These are phyloP conservation scores for Hemisphaericaspora lyxosophila DNA, from an alignment of 1,139 yeast genomes.

Conservation along the genomic window DNA sequence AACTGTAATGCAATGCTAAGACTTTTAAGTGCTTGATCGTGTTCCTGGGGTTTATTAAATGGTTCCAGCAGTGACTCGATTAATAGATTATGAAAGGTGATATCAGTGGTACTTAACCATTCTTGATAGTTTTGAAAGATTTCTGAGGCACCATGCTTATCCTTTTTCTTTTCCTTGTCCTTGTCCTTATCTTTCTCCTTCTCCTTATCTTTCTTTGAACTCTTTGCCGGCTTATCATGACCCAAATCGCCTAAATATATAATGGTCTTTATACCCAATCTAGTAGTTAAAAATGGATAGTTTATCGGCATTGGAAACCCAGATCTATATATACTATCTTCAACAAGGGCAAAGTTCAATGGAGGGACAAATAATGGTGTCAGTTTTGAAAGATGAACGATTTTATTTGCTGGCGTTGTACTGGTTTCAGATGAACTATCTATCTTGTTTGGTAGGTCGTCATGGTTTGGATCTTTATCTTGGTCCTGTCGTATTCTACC, in stretches of 20 bases:
- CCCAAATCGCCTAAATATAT: conserved; percentile 77
- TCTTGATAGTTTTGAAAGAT: conserved; percentile 52
- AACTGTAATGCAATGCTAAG: conserved; percentile 62
- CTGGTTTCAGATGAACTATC: not conserved
- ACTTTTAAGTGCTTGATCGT: conserved; percentile 42
- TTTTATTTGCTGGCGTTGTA: not conserved
- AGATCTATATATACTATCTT: conserved; percentile 81
- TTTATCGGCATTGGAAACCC: conserved; percentile 93
- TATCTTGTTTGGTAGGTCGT: not conserved
- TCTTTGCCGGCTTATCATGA: conserved; percentile 21
- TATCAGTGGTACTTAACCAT: conserved; percentile 59
- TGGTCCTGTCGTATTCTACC: conserved; percentile 3
- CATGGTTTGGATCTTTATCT: not conserved
- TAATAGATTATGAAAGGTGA: conserved; percentile 58
- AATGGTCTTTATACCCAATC: conserved; percentile 70
- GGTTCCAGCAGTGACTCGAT: conserved; percentile 79
- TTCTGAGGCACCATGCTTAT: conserved; percentile 36
- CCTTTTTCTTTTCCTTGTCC: conserved; percentile 30
- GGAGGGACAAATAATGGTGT: conserved; percentile 66
- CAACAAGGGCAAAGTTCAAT: conserved; percentile 83
- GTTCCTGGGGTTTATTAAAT: conserved; percentile 52
- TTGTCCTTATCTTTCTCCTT: conserved; percentile 60
- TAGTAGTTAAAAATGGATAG: conserved; percentile 71
- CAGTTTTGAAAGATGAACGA: not conserved
- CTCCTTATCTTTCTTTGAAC: conserved; percentile 20